Conservation (phyloP, 768 basidiomycete genomes). For the Phanerochaete carnosa region DNA sequence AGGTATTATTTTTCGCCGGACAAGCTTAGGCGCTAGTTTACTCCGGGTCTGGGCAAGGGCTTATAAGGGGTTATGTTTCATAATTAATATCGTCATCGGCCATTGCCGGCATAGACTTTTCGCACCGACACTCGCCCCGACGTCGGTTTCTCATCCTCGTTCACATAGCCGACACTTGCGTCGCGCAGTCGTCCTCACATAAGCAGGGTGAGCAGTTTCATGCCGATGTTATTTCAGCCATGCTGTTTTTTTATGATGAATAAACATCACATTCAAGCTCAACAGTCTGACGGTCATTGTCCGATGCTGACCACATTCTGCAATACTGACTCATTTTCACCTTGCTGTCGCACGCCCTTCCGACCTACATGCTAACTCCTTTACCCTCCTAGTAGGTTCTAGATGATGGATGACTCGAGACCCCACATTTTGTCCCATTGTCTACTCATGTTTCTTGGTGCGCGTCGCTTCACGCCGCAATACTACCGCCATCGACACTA, state of each 20-base stretch:
- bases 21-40: background rate
- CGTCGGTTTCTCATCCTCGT: background rate
- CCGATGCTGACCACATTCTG: slow-evolving; percentile 42
- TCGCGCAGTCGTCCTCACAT: background rate
- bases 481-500: too few species aligned
- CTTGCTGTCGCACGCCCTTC: background rate
- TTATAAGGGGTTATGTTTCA: background rate
- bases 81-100: background rate
- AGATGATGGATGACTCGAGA: background rate
- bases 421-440: background rate
- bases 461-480: background rate
- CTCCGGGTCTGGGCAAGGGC: background rate
- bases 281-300: slow-evolving; percentile 43
- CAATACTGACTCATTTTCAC: slow-evolving; percentile 38
- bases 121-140: background rate
- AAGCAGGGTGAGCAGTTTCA: background rate
- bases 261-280: slow-evolving; percentile 43
- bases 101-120: background rate
- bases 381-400: too few species aligned
- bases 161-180: background rate
- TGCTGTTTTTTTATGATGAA: slow-evolving; percentile 31
- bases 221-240: background rate
- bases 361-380: background rate
- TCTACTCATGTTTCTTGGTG: background rate
- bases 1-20: background rate